phyloP scores from a whole-genome alignment of 352 stramenopile genomes.

The Globisporangium nunn region DNA sequence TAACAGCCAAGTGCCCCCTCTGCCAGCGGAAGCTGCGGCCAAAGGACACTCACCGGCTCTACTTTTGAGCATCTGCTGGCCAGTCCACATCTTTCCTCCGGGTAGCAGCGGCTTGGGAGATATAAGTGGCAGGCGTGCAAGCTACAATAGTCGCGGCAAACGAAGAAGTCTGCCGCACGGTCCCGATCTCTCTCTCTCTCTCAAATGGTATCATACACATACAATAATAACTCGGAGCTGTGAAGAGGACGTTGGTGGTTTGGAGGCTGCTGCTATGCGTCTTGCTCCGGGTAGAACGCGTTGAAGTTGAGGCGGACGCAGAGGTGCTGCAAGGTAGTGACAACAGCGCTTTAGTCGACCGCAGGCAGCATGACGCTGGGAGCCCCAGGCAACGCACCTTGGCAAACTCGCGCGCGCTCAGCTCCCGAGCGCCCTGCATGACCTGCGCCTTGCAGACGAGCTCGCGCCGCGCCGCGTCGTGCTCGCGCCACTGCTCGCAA shows the following conservation, averaged over 20 bases:
- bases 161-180: neutral
- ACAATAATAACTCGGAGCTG: neutral
- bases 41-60: constrained; percentile 75
- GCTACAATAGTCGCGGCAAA: neutral
- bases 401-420: constrained; percentile 28
- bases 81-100: neutral
- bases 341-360: constrained; percentile 1
- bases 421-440: constrained; percentile 17
- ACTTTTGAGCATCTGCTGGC: constrained; percentile 35
- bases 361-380: neutral
- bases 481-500: constrained; percentile 17
- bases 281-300: constrained; percentile 20
- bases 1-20: constrained; percentile 68
- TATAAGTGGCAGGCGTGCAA: neutral
- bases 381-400: constrained; percentile 20
- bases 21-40: constrained; percentile 53
- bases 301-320: constrained; percentile 60
- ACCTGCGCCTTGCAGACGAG: constrained; percentile 22
- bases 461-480: constrained; percentile 15
- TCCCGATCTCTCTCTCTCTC: too few species aligned
- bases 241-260: neutral
- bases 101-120: too few species aligned
- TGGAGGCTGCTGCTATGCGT: neutral
- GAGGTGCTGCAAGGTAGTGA: constrained; percentile 28
- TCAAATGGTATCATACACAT: neutral